Base-by-base conservation (phyloP, 139 green algal species). In the Closterium sp. region DNA sequence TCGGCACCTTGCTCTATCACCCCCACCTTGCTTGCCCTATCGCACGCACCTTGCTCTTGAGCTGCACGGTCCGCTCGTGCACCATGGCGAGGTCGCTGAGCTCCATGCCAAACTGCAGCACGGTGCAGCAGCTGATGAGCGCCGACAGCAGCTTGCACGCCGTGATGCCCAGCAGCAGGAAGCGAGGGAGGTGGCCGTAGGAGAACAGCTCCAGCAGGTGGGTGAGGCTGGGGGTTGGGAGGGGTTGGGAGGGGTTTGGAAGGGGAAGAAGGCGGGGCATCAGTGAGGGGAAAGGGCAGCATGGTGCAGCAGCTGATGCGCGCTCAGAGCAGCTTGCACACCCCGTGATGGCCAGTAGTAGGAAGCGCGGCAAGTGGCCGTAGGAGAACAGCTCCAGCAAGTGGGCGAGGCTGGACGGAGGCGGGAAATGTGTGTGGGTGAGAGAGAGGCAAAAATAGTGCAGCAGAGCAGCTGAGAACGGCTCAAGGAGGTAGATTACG, bases 141-240 rank as follows among this genome's bases (percentile, higher is more conserved):
- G 90, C 90, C 4, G 90, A 84, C 0, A 92, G 90, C 31, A 90
- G 84, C 32, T 91, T 91, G 30, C 36, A 33, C 28, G 35, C 64
- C 31, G 89, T 90, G 10, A 89, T 89, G 66, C 34, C 25, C 84
- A 91, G 69, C 66, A 88, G 84, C 33, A 91, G 66, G 64, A 89
- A 81, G 31, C 64, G 89, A 32, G 87, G 87, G 33, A 90, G 69
- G 16, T 66, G n/a, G 1, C 69, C 69, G 25, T 83, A 88, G 1
- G 66, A 86, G 30, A 86, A 55, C 31, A 91, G 64, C 34, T 89
- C 84, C 35, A 91, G 16, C n/a, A 88, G 34, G 84, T 91, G 66
- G 21, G 89, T 89, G 1, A 88, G 30, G 6, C 89, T 89, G 84
- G 28, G 34, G 84, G 31, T 0, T 21, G 69, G 31, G 16, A 28